A percentile compares a stretch with the other conserved stretches of the same genome.
These are phyloP conservation scores for Pythium dissimile DNA, from an alignment of 352 stramenopile genomes.

Conservation along the genomic window DNA sequence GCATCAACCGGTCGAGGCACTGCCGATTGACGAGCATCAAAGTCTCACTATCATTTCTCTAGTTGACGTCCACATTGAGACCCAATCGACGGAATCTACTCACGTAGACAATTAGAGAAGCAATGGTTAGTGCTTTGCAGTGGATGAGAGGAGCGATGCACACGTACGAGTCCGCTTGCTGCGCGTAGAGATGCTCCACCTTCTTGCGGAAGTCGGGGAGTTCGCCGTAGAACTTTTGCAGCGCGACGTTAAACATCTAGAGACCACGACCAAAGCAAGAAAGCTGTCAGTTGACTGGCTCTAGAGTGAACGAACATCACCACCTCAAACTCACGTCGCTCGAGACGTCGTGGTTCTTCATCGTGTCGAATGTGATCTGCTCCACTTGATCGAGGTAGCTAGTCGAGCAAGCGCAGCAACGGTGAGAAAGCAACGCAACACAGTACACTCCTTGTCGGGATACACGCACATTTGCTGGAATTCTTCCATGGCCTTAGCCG, in stretches of 20 bases:
- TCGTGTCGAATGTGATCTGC: slow-evolving; percentile 58
- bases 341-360: slow-evolving; percentile 62
- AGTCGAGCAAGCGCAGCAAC: neutral
- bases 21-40: too few species aligned
- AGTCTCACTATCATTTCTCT: too few species aligned
- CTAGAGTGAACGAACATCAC: too few species aligned
- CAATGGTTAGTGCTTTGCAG: neutral
- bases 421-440: neutral
- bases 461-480: slow-evolving; percentile 60
- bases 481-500: slow-evolving; percentile 63
- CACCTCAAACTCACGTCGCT: slow-evolving; percentile 57
- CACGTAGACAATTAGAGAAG: neutral
- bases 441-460: neutral
- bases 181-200: slow-evolving; percentile 64
- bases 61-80: slow-evolving; percentile 45
- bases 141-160: neutral
- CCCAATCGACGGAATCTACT: slow-evolving; percentile 71
- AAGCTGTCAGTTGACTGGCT: too few species aligned
- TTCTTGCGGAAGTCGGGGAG: slow-evolving; percentile 62
- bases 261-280: neutral
- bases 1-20: too few species aligned
- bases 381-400: slow-evolving; percentile 70
- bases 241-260: slow-evolving; percentile 61
- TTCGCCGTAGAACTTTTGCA: slow-evolving; percentile 69
- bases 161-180: slow-evolving; percentile 68